A percentile compares a stretch with the other conserved stretches of the same genome.
These are phyloP conservation scores for Cinchona pubescens DNA, from an alignment of 257 asterid species.

Conservation along the genomic window DNA sequence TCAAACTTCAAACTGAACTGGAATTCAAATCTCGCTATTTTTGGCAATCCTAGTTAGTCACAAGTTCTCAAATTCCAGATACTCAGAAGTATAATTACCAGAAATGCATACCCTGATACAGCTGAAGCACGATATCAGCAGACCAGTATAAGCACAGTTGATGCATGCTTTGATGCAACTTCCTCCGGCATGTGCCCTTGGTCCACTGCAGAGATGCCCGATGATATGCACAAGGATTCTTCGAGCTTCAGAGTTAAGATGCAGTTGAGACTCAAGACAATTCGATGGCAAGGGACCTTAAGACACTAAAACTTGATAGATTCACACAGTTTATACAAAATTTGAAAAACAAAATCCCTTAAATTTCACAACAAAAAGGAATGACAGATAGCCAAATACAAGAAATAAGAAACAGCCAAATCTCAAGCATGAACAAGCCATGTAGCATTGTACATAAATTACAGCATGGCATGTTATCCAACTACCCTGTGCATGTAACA, in stretches of 20 bases:
- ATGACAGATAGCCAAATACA: background rate
- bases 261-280: background rate
- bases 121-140: background rate
- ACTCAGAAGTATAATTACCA: too few species aligned
- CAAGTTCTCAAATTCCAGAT: too few species aligned
- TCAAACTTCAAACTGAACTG: too few species aligned
- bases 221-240: background rate
- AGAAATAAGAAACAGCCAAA: conserved; percentile 4
- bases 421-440: conserved; percentile 30
- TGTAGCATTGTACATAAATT: conserved; percentile 65
- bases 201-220: background rate
- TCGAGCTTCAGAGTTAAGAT: background rate
- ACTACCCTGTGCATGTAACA: conserved; percentile 28
- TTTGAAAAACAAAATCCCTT: background rate
- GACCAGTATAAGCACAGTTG: background rate
- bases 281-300: background rate
- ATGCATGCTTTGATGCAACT: background rate
- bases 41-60: too few species aligned
- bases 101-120: too few species aligned
- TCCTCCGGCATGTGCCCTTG: background rate
- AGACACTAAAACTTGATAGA: background rate
- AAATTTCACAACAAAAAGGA: conserved; percentile 4
- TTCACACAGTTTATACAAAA: background rate
- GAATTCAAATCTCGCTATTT: too few species aligned
- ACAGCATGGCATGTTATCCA: conserved; percentile 39